These are phyloP conservation scores for Trametes gibbosa DNA, from an alignment of 768 basidiomycete genomes.

Conservation along the genomic window DNA sequence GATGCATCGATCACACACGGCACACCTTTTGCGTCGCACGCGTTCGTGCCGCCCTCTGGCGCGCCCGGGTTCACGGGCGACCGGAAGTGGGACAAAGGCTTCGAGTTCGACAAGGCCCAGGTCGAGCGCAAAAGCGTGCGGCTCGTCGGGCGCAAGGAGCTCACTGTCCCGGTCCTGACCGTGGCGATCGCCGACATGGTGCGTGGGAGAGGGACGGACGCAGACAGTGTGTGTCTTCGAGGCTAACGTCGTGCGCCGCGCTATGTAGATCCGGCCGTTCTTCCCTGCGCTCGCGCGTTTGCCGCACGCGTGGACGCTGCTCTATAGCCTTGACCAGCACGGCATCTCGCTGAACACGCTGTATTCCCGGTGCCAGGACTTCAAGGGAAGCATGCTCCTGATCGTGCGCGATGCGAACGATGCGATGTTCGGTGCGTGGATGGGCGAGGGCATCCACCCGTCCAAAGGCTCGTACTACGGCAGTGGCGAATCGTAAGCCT, in stretches of 20 bases:
- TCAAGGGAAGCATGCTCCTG: slow-evolving; percentile 52
- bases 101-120: slow-evolving; percentile 31
- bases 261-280: slow-evolving; percentile 60
- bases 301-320: slow-evolving; percentile 66
- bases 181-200: slow-evolving; percentile 60
- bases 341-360: slow-evolving; percentile 91
- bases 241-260: neutral
- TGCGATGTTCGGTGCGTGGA: slow-evolving; percentile 76
- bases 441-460: slow-evolving; percentile 66
- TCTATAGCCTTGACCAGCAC: slow-evolving; percentile 93
- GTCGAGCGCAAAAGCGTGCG: slow-evolving; percentile 45
- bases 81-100: slow-evolving; percentile 63
- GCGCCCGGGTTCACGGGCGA: slow-evolving; percentile 80
- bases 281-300: slow-evolving; percentile 76
- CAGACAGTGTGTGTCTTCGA: neutral
- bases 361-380: slow-evolving; percentile 60
- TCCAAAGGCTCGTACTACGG: slow-evolving; percentile 78
- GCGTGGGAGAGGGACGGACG: slow-evolving; percentile 21
- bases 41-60: slow-evolving; percentile 50
- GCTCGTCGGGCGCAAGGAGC: slow-evolving; percentile 53
- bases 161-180: slow-evolving; percentile 51
- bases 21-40: slow-evolving; percentile 48
- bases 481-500: slow-evolving; percentile 76
- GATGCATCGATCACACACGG: slow-evolving; percentile 37
- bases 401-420: slow-evolving; percentile 63